These are phyloP conservation scores for Cutaneotrichosporon cutaneum DNA, from an alignment of 1,284 basidiomycete species.

Conservation along the genomic window DNA sequence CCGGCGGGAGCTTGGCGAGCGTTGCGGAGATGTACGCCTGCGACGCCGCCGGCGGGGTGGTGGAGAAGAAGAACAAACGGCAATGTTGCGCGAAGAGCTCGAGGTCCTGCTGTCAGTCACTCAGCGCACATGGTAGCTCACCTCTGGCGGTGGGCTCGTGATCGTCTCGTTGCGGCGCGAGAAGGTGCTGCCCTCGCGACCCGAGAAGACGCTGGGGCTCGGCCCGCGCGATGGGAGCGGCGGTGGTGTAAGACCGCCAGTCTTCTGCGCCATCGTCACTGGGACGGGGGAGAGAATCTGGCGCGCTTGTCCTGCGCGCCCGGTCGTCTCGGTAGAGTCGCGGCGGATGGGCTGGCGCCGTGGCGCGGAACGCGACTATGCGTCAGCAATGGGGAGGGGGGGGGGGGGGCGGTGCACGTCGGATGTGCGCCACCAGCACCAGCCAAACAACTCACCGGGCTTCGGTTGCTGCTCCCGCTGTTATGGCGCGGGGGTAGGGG, in stretches of 20 bases:
- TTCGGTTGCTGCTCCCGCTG: neutral
- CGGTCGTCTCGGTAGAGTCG: neutral
- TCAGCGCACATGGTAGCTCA: conserved; percentile 12
- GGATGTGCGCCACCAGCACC: neutral
- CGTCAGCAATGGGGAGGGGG: neutral
- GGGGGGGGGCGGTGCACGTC: neutral
- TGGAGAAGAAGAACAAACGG: conserved; percentile 41
- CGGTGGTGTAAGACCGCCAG: conserved; percentile 14
- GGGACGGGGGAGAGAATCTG: conserved; percentile 3
- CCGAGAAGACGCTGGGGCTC: conserved; percentile 23
- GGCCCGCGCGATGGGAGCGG: conserved; percentile 12
- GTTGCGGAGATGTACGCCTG: conserved; percentile 40
- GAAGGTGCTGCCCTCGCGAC: conserved; percentile 36
- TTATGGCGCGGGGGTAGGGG: conserved; percentile 3
- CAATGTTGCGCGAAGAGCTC: conserved; percentile 47
- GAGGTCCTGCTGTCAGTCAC: conserved; percentile 30
- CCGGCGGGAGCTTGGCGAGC: conserved; percentile 37
- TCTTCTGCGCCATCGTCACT: neutral
- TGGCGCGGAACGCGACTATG: neutral
- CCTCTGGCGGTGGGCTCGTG: conserved; percentile 30
- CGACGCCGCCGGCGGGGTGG: conserved; percentile 32
- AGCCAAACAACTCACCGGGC: neutral
- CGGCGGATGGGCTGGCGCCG: neutral
- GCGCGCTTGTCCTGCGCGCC: neutral
- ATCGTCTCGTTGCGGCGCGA: conserved; percentile 28